Percentiles rank a stretch among this genome's conserved stretches.
Evolutionary conservation across 305 asterid species (phyloP).

Genomic region (Rubia peregrina): DNA sequence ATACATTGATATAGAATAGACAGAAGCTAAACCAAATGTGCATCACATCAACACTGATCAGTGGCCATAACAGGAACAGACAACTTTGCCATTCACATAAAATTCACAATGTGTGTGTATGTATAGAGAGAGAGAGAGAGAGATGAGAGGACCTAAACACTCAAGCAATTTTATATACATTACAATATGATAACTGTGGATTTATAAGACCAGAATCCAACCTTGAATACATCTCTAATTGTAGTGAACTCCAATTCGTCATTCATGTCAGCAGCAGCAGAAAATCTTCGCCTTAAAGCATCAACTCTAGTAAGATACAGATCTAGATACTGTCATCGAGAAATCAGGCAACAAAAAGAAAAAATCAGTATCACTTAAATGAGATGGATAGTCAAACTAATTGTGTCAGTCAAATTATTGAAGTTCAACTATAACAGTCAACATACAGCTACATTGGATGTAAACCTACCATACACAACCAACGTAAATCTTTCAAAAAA

Average conservation of each 20-base stretch:
- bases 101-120: not conserved
- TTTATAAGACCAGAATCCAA: constrained; percentile 19
- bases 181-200: not conserved
- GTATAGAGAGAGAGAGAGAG: not conserved
- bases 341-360: not conserved
- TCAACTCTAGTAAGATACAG: constrained; percentile 83
- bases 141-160: not conserved
- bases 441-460: not conserved
- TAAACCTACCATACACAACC: not conserved
- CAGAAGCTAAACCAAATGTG: not conserved
- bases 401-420: not conserved
- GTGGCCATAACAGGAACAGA: not conserved
- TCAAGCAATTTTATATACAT: not conserved
- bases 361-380: not conserved
- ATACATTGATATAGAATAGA: not conserved
- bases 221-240: constrained; percentile 77
- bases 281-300: constrained; percentile 77
- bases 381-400: not conserved
- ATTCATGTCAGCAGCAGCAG: constrained; percentile 38
- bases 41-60: not conserved
- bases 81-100: not conserved
- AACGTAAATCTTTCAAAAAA: not conserved
- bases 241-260: constrained; percentile 38
- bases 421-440: not conserved
- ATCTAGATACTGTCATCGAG: constrained; percentile 60